A percentile compares a stretch with the other conserved stretches of the same genome.
Conservation (phyloP, 208 protist species). For the Trypanosoma theileri region DNA sequence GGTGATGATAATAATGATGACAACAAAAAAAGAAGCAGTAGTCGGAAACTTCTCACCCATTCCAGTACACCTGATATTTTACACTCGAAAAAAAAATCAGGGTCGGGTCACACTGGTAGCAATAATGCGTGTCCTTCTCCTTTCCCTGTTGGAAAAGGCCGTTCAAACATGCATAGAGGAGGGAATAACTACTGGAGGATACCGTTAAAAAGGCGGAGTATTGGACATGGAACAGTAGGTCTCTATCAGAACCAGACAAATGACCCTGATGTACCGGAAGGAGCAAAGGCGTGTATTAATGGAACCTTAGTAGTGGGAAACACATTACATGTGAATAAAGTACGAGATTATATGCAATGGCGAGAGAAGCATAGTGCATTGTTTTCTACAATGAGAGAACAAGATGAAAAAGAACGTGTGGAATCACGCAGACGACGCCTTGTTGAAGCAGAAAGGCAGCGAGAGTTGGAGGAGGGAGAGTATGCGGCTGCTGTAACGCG, state of each 20-base stretch:
- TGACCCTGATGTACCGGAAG: neutral
- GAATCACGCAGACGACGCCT: conserved; percentile 11
- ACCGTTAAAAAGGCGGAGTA: conserved; percentile 22
- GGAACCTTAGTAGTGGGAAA: conserved; percentile 4
- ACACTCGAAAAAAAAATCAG: too few relatives aligned
- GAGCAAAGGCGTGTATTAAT: conserved; percentile 9
- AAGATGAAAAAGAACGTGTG: conserved; percentile 20
- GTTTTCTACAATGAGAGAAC: conserved; percentile 23
- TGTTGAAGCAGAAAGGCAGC: neutral
- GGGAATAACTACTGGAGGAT: conserved; percentile 25
- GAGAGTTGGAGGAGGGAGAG: conserved; percentile 19
- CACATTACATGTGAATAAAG: conserved; percentile 28
- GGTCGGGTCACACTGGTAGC: too few relatives aligned
- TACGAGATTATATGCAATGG: conserved; percentile 50
- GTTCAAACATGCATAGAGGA: neutral
- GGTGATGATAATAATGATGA: too few relatives aligned
- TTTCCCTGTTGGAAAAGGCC: neutral
- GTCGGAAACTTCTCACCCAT: too few relatives aligned
- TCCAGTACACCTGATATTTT: too few relatives aligned
- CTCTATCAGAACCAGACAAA: conserved; percentile 27
- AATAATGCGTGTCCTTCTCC: neutral
- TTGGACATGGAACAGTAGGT: conserved; percentile 59
- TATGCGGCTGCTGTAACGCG: conserved; percentile 4
- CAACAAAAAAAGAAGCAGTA: too few relatives aligned
- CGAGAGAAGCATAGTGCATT: conserved; percentile 45